Evolutionary conservation across 371 early-diverging fungal species (phyloP).

Genomic region (Rhizopus delemar): DNA sequence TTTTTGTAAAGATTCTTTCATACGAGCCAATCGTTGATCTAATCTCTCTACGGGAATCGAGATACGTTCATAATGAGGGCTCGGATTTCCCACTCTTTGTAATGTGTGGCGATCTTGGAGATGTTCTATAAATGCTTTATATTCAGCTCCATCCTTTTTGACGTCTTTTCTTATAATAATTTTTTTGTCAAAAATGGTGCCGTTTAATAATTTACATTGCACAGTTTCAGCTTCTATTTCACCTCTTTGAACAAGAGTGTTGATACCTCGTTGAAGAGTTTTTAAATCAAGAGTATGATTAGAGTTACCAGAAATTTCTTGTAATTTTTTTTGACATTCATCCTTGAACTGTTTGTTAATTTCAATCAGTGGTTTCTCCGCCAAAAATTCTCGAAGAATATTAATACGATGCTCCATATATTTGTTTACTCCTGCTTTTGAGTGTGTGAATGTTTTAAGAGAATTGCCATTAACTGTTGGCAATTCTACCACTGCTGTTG

Average conservation of each 20-base stretch:
- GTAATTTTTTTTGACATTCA: not conserved
- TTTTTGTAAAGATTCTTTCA: constrained; percentile 18
- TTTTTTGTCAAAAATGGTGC: not conserved
- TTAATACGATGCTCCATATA: constrained; percentile 31
- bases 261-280: constrained; percentile 24
- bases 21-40: constrained; percentile 28
- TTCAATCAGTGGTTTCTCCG: constrained; percentile 24
- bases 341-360: constrained; percentile 4
- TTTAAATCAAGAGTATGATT: constrained; percentile 11
- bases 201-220: constrained; percentile 2
- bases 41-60: constrained; percentile 25
- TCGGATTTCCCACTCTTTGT: not conserved
- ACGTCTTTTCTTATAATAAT: constrained; percentile 23
- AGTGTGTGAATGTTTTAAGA: not conserved
- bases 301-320: not conserved
- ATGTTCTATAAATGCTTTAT: constrained; percentile 7
- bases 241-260: constrained; percentile 11
- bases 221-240: constrained; percentile 1
- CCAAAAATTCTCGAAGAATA: constrained; percentile 18
- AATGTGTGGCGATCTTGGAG: constrained; percentile 14
- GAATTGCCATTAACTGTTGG: not conserved
- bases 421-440: constrained; percentile 7
- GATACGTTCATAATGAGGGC: not conserved
- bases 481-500: not conserved
- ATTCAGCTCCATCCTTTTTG: constrained; percentile 23